Conservation (phyloP, 1,284 basidiomycete genomes). For the Vanrija sp. region DNA sequence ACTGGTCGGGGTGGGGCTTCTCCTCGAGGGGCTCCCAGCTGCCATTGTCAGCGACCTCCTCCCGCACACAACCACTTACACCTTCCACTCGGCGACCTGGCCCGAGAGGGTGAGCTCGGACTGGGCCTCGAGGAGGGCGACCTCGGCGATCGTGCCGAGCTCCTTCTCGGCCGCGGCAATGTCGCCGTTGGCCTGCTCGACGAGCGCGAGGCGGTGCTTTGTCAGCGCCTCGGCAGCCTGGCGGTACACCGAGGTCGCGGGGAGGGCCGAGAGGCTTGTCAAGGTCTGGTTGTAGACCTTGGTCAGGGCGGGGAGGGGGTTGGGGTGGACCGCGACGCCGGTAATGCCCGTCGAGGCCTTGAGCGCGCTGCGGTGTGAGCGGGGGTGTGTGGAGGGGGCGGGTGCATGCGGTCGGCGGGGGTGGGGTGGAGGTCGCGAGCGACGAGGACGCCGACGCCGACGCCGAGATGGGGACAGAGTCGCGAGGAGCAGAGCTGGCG, state of each 20-base stretch:
- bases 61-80: slow-evolving; percentile 59
- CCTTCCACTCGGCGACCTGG: slow-evolving; percentile 93
- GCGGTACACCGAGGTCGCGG: slow-evolving; percentile 78
- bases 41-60: slow-evolving; percentile 8
- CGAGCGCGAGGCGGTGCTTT: slow-evolving; percentile 70
- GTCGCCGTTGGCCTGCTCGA: slow-evolving; percentile 66
- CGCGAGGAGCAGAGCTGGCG: too few relatives aligned
- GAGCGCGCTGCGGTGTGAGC: slow-evolving; percentile 42
- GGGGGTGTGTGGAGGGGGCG: neutral
- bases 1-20: slow-evolving; percentile 37
- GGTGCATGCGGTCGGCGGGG: neutral
- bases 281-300: slow-evolving; percentile 78
- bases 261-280: slow-evolving; percentile 63
- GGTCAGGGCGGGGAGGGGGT: slow-evolving; percentile 73
- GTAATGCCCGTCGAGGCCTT: slow-evolving; percentile 77
- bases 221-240: slow-evolving; percentile 85
- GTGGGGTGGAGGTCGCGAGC: neutral
- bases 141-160: slow-evolving; percentile 48
- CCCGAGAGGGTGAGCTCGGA: slow-evolving; percentile 73
- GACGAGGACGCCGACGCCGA: neutral
- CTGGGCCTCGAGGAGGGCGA: slow-evolving; percentile 67
- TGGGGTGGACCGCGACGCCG: slow-evolving; percentile 52
- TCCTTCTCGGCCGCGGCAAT: slow-evolving; percentile 65
- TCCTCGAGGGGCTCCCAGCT: slow-evolving; percentile 44
- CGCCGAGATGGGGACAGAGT: too few relatives aligned